Conservation (phyloP, 768 basidiomycete species). For the Trametes meyenii region DNA sequence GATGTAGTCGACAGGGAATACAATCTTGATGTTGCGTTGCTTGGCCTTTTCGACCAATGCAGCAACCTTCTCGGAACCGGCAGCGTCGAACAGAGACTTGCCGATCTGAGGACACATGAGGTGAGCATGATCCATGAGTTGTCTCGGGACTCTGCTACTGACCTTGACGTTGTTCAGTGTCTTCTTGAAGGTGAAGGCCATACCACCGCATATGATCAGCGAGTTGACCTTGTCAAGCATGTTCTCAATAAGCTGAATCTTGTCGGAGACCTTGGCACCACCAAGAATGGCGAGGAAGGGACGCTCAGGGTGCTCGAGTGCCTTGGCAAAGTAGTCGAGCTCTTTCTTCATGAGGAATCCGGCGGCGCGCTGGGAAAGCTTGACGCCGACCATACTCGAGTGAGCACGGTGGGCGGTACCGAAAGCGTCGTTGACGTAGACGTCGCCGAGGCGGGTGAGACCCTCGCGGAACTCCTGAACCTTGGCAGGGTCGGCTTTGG, state of each 20-base stretch:
- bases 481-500: constrained; percentile 83
- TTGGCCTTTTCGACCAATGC: constrained; percentile 89
- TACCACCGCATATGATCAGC: constrained; percentile 95
- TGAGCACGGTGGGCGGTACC: constrained; percentile 98
- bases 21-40: constrained; percentile 87
- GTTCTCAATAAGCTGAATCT: constrained; percentile 98
- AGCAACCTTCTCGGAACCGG: constrained; percentile 85
- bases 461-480: constrained; percentile 85
- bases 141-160: constrained; percentile 25
- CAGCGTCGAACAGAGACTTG: constrained; percentile 88
- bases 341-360: constrained; percentile 99
- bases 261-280: constrained; percentile 98
- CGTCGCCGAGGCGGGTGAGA: constrained; percentile 90
- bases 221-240: constrained; percentile 99
- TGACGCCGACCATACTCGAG: constrained; percentile 97
- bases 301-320: constrained; percentile 88
- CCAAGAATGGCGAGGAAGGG: constrained; percentile 99
- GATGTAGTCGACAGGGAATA: constrained; percentile 94
- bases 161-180: constrained; percentile 79
- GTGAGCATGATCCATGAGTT: not conserved
- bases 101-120: constrained; percentile 68
- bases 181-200: constrained; percentile 99
- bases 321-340: constrained; percentile 98
- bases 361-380: constrained; percentile 88
- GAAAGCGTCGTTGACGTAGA: constrained; percentile 99